These are phyloP conservation scores for Boletus mariae DNA, from an alignment of 1,284 basidiomycete genomes.

Conservation along the genomic window DNA sequence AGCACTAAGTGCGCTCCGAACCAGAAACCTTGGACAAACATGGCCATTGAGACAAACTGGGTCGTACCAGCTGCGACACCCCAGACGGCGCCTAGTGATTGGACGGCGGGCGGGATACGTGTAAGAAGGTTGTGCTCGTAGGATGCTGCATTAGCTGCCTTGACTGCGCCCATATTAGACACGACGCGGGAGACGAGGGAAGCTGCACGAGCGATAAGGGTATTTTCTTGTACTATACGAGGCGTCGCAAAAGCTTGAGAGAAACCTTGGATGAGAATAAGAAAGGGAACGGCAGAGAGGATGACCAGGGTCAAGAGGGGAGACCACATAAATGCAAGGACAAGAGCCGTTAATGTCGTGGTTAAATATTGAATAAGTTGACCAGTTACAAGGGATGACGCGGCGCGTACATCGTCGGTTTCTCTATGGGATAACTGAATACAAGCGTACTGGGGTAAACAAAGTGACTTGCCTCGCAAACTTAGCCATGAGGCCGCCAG, in stretches of 20 bases:
- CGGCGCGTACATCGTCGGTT: constrained; percentile 89
- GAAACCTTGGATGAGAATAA: constrained; percentile 71
- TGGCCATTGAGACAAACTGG: constrained; percentile 81
- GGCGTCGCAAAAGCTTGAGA: constrained; percentile 72
- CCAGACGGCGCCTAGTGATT: constrained; percentile 70
- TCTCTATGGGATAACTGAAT: constrained; percentile 54
- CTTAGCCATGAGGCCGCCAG: constrained; percentile 92
- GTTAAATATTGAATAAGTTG: constrained; percentile 78
- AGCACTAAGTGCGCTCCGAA: constrained; percentile 87
- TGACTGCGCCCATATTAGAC: constrained; percentile 85
- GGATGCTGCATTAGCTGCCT: constrained; percentile 86
- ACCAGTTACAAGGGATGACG: constrained; percentile 76
- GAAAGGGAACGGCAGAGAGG: constrained; percentile 83
- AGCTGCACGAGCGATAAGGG: constrained; percentile 66
- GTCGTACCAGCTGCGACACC: constrained; percentile 64
- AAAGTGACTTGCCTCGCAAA: constrained; percentile 69
- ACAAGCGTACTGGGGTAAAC: not conserved
- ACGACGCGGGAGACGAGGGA: constrained; percentile 79
- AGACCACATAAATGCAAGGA: constrained; percentile 78
- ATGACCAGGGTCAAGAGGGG: constrained; percentile 89
- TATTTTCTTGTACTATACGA: constrained; percentile 65
- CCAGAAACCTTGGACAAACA: constrained; percentile 98
- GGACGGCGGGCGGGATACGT: constrained; percentile 46
- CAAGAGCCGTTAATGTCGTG: constrained; percentile 75
- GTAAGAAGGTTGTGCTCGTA: constrained; percentile 56